Conservation (phyloP, 2,329 filamentous ascomycete genomes). For the Pseudogymnoascus destructans region DNA sequence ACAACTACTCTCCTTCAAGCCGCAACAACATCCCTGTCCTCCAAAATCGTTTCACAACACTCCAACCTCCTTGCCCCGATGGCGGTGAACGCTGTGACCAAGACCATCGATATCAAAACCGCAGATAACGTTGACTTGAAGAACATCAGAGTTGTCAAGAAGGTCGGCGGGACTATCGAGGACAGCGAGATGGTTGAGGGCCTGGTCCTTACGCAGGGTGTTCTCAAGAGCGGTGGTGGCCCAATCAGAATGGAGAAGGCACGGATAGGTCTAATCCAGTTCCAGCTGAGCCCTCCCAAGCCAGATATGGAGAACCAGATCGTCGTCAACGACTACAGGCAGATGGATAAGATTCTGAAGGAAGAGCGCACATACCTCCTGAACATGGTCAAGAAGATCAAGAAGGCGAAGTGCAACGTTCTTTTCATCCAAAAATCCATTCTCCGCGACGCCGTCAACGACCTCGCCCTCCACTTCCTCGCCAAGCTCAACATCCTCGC, state of each 20-base stretch:
- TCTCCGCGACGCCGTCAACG: slow-evolving; percentile 92
- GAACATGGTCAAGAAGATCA: slow-evolving; percentile 99
- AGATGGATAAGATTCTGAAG: slow-evolving; percentile 99
- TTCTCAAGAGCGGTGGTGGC: slow-evolving; percentile 86
- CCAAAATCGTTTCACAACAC: slow-evolving; percentile 97
- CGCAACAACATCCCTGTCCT: slow-evolving; percentile 90
- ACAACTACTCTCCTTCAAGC: slow-evolving; percentile 86
- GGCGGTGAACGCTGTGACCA: slow-evolving; percentile 92
- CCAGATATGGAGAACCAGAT: slow-evolving; percentile 99
- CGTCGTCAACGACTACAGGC: slow-evolving; percentile 96
- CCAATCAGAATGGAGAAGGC: slow-evolving; percentile 94
- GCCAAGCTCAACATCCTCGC: slow-evolving; percentile 92
- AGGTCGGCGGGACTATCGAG: slow-evolving; percentile 94
- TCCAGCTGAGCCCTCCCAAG: slow-evolving; percentile 96
- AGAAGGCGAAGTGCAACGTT: slow-evolving; percentile 99
- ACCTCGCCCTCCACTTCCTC: slow-evolving; percentile 92
- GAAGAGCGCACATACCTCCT: slow-evolving; percentile 96
- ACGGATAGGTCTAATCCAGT: slow-evolving; percentile 91
- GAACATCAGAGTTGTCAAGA: slow-evolving; percentile 95
- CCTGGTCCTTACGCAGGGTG: slow-evolving; percentile 79
- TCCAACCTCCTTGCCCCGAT: slow-evolving; percentile 91
- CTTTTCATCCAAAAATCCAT: slow-evolving; percentile 98
- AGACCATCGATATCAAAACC: slow-evolving; percentile 89
- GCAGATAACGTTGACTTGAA: slow-evolving; percentile 93
- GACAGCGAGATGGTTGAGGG: slow-evolving; percentile 96